Evolutionary conservation across 2,329 filamentous ascomycete genomes (phyloP), one percentile per base, ranked within the genome.

Genomic region (Penicillium psychrosexuale): DNA sequence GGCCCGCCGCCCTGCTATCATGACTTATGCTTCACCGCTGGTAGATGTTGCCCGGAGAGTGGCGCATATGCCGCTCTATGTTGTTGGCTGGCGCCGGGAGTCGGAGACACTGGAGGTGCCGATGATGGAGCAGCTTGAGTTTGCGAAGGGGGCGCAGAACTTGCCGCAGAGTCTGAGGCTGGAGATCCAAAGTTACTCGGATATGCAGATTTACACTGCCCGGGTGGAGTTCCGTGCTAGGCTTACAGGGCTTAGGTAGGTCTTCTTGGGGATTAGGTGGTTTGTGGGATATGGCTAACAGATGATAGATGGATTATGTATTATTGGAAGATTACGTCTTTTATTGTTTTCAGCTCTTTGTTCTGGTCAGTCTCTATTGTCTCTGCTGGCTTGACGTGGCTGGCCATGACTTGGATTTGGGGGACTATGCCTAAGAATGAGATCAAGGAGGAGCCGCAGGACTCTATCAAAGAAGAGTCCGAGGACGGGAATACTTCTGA

Each of bases 351-450:
- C 65, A 89, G 86, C 0, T 72, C 77, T 0, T 63, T 83, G 0
- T 97, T 97, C 72, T 97, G 92, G 91, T 69, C 77, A 1, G 83
- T 84, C 12, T 91, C 93, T 67, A 80, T 95, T 65, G 60, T 84
- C 0, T 87, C 86, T 39, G 83, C 89, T 69, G 77, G 79, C 1
- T 36, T 86, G 0, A 85, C 83, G 0, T 96, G 90, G 87, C 69
- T 82, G 1, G 43, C 82, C 0, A 63, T 89, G 19, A 77, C 71
- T 8, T 75, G 76, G 33, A 65, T 77, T 40, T 66, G 79, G 55
- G 57, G 54, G 27, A 55, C 50, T 19, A 52, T 58, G 11, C 59
- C 66, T 43, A 69, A 70, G 43, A 49, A 66, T 24, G 61, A 64
- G 40, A 54, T 67, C 50, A 72, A 73, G 53, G 67, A 56, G 17